These are phyloP conservation scores for Aspergillus jensenii DNA, from an alignment of 2,329 filamentous ascomycete species.

Conservation along the genomic window DNA sequence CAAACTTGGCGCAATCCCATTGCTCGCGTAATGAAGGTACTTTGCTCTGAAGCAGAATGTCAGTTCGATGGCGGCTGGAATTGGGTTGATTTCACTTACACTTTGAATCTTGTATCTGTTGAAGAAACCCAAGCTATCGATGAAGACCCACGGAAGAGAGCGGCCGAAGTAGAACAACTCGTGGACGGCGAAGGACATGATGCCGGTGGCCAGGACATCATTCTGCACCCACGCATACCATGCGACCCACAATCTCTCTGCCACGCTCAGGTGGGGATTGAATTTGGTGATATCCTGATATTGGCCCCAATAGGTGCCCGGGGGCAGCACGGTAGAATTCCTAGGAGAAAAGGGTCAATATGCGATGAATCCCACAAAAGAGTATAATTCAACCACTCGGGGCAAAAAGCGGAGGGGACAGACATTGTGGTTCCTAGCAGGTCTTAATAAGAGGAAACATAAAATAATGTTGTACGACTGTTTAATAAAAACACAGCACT, in stretches of 20 bases:
- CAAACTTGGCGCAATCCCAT: conserved; percentile 88
- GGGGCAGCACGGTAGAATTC: conserved; percentile 19
- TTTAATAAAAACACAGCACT: too few species aligned
- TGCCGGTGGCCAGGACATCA: conserved; percentile 91
- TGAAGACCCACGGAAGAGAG: conserved; percentile 85
- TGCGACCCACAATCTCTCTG: conserved; percentile 87
- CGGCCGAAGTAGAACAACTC: conserved; percentile 94
- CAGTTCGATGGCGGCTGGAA: neutral
- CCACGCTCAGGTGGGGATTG: conserved; percentile 82
- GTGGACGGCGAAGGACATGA: conserved; percentile 96
- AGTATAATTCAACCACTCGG: too few species aligned
- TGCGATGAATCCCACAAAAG: too few species aligned
- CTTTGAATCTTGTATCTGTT: conserved; percentile 93
- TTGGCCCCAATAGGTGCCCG: conserved; percentile 64
- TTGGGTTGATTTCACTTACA: conserved; percentile 49
- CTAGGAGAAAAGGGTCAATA: too few species aligned
- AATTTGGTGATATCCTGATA: conserved; percentile 65
- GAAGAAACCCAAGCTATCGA: conserved; percentile 84
- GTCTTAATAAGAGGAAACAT: too few species aligned
- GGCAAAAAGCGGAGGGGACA: too few species aligned
- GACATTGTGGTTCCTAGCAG: too few species aligned
- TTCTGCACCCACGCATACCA: conserved; percentile 99
- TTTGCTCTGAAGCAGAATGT: conserved; percentile 63
- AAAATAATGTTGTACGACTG: too few species aligned
- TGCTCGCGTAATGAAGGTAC: conserved; percentile 91